Evolutionary conservation across 805 yeast genomes (phyloP), one percentile per base, ranked within the genome.

Genomic region (Wickerhamiella sergipiensis): DNA sequence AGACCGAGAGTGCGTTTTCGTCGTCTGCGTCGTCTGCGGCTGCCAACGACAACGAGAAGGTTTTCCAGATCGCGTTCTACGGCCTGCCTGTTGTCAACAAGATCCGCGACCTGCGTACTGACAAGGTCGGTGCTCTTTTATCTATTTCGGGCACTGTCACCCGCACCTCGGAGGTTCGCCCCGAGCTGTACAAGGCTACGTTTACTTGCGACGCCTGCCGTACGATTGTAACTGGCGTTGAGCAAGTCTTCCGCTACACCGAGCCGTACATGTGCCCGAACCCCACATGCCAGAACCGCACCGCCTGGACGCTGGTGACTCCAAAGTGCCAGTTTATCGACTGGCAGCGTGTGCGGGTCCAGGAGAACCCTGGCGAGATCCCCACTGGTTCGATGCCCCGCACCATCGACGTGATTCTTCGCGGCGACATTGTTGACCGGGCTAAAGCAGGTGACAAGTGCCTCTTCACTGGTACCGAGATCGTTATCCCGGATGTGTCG

Each of bases 361-460:
- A 90, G 65, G 98, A 90, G 63, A 92, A 90, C 62, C 81, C 97
- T n/a, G 84, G 75, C 59, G 97, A 90, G 67, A 90, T 90, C 52
- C 98, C 98, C 24, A 87, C 96, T 0, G 98, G 98, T 26, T 88
- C 97, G 3, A 90, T 90, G 98, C 98, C 98, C 23, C 79, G 98
- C 65, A 90, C 96, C 1, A 67, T 90, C 61, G 98, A 90, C 65
- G 90, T 90, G 22, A 84, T 90, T 48, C 69, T 90, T 52, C 75
- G 98, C 60, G 97, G 97, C 48, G 97, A 90, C 58, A 75, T 87
- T 50, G 97, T 92, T 8, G 98, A 90, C 64, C 75, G 88, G 57
- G 97, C 97, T 2, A 92, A 90, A 67, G 97, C 98, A 1, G 98
- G 98, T 57, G 97, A 90, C 67, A 84, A 86, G 64, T 85, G 96